These are phyloP conservation scores for Rhizoclosmatium sp. DNA, from an alignment of 192 early-diverging fungal genomes.

Conservation along the genomic window DNA sequence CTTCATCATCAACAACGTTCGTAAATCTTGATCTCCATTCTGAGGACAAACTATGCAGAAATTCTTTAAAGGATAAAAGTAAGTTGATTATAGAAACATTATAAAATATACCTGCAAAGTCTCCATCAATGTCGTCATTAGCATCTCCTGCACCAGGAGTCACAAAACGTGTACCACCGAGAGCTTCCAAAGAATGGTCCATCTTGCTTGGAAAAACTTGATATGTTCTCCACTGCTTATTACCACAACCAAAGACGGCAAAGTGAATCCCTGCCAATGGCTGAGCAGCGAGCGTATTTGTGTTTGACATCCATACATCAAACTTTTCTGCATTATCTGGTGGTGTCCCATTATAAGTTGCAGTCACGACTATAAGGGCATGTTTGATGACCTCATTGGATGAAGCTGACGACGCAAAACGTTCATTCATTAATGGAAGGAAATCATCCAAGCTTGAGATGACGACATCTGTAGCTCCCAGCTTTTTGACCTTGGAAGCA, in stretches of 20 bases:
- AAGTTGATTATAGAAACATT: not conserved
- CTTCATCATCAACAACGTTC: not conserved
- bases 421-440: conserved; percentile 28
- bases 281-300: conserved; percentile 1
- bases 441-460: conserved; percentile 40
- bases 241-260: conserved; percentile 67
- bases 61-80: conserved; percentile 6
- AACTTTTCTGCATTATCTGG: conserved; percentile 64
- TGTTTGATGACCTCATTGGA: conserved; percentile 12
- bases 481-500: conserved; percentile 37
- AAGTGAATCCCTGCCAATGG: conserved; percentile 52
- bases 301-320: conserved; percentile 40
- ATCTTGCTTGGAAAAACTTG: conserved; percentile 61
- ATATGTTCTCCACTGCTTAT: conserved; percentile 68
- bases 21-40: not conserved
- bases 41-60: not conserved
- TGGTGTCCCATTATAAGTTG: conserved; percentile 60
- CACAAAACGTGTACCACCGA: conserved; percentile 58
- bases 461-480: conserved; percentile 42
- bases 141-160: conserved; percentile 57
- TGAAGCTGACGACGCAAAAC: not conserved
- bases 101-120: conserved; percentile 23
- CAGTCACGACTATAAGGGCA: conserved; percentile 47
- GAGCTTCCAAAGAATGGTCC: conserved; percentile 45
- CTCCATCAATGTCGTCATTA: conserved; percentile 44